Conservation (phyloP, 495 filamentous ascomycete species). For the Acidiella bohemica region DNA sequence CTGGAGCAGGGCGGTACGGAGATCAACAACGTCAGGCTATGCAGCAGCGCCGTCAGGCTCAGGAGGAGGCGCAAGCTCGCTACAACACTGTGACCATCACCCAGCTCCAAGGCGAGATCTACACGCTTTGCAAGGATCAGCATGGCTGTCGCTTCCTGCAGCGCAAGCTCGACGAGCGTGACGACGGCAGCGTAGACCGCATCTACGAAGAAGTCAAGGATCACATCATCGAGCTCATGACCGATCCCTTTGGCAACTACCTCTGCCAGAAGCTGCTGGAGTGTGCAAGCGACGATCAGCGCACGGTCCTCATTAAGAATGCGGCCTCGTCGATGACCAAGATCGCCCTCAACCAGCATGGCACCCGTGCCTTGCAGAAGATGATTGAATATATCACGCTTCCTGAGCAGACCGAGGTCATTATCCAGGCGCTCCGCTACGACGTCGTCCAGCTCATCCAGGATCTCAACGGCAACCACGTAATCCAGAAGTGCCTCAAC, state of each 20-base stretch:
- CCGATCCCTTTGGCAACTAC: slow-evolving; percentile 96
- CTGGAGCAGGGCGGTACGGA: slow-evolving; percentile 12
- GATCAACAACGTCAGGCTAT: slow-evolving; percentile 6
- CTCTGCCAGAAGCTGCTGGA: slow-evolving; percentile 94
- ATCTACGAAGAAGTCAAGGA: slow-evolving; percentile 87
- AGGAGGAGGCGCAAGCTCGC: slow-evolving; percentile 8
- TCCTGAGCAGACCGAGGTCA: slow-evolving; percentile 59
- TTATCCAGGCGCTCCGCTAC: slow-evolving; percentile 62
- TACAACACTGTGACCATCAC: slow-evolving; percentile 47
- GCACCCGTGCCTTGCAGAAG: slow-evolving; percentile 90
- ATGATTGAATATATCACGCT: slow-evolving; percentile 96
- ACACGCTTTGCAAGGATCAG: slow-evolving; percentile 86
- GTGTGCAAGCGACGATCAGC: slow-evolving; percentile 83
- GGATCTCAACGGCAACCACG: slow-evolving; percentile 94
- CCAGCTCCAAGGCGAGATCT: slow-evolving; percentile 64
- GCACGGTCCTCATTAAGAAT: slow-evolving; percentile 80
- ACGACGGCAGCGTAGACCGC: slow-evolving; percentile 67
- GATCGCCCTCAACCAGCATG: slow-evolving; percentile 92
- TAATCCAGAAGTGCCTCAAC: slow-evolving; percentile 98
- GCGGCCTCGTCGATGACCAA: slow-evolving; percentile 70
- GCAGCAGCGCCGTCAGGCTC: slow-evolving; percentile 38
- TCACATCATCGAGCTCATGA: slow-evolving; percentile 94
- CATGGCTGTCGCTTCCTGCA: slow-evolving; percentile 92
- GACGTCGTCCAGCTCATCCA: slow-evolving; percentile 88
- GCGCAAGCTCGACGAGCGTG: slow-evolving; percentile 88